Evolutionary conservation across 2,329 filamentous ascomycete species (phyloP).

Genomic region (Exserohilum turcica): DNA sequence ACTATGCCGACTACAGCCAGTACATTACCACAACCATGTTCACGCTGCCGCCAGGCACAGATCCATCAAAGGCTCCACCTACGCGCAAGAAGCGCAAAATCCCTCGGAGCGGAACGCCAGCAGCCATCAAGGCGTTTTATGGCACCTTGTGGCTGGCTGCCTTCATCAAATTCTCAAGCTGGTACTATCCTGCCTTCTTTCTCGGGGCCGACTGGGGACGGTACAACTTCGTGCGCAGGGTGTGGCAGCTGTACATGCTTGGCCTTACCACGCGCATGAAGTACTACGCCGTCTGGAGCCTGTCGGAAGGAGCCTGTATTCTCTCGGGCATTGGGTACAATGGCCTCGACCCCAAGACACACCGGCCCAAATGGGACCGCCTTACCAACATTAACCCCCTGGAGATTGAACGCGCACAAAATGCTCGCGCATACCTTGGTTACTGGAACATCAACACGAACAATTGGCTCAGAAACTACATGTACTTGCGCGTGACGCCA

Average conservation of each 20-base stretch:
- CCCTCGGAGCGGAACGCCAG: constrained; percentile 85
- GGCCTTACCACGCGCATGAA: constrained; percentile 83
- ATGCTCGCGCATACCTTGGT: constrained; percentile 87
- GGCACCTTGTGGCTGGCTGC: constrained; percentile 80
- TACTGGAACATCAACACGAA: constrained; percentile 99
- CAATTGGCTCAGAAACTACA: constrained; percentile 92
- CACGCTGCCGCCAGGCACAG: constrained; percentile 77
- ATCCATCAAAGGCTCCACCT: constrained; percentile 81
- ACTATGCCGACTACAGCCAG: constrained; percentile 87
- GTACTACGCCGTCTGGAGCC: constrained; percentile 94
- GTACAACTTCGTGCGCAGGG: constrained; percentile 71
- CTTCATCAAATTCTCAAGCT: constrained; percentile 73
- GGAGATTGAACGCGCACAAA: constrained; percentile 87
- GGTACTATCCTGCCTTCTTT: constrained; percentile 68
- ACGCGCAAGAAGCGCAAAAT: constrained; percentile 91
- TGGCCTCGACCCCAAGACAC: constrained; percentile 82
- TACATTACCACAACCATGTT: constrained; percentile 98
- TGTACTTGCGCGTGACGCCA: constrained; percentile 93
- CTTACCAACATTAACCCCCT: constrained; percentile 87
- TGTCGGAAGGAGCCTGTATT: constrained; percentile 94
- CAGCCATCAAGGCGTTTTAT: constrained; percentile 72
- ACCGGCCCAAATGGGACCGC: constrained; percentile 86
- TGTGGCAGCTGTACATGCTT: constrained; percentile 83
- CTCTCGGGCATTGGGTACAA: constrained; percentile 93
- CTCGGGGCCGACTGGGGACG: constrained; percentile 69